Evolutionary conservation across 2,329 filamentous ascomycete species (phyloP), one percentile per base, ranked within the genome.

Genomic region (Drechslerella stenobrocha): DNA sequence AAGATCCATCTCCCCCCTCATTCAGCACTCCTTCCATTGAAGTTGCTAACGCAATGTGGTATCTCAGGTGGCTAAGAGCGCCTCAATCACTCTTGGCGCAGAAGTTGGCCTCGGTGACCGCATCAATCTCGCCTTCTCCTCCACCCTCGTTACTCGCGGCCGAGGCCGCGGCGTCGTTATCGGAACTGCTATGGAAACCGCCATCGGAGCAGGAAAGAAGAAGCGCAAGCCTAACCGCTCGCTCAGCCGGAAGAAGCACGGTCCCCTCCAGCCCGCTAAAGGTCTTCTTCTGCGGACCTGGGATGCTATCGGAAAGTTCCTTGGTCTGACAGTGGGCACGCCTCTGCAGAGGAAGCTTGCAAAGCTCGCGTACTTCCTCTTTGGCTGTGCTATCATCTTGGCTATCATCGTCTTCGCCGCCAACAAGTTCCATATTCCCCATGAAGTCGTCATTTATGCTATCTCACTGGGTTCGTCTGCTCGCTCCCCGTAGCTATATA

Each of bases 341-440:
- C 87, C 86, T 2, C 79, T 89, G 15, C 85, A 88, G 75, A 81
- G 82, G 71, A 87, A 86, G 73, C 78, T 89, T 13, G 86, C 85
- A 47, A 83, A 83, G 74, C 80, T 89, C 50, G 86, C 86, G 1
- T 88, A 89, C 73, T 80, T 79, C 44, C 84, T 42, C 78, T 1
- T 74, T 83, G 2, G 82, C 86, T 74, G 83, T 84, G 3, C 78
- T 86, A 1, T 85, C 56, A 72, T 85, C 1, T 78, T 86, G 30
- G 83, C 81, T 50, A 74, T 86, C 63, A 81, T 86, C 52, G 84
- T 86, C 71, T 86, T 86, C 74, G 81, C 80, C 3, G 83, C 80
- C 67, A 83, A 80, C 74, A 77, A 73, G 26, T 84, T 83, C 74
- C 77, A 81, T 59, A 77, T 81, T 34, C 79, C 81, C 13, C 79